Conservation (phyloP, 2,329 filamentous ascomycete genomes). For the Microdochium nivale region DNA sequence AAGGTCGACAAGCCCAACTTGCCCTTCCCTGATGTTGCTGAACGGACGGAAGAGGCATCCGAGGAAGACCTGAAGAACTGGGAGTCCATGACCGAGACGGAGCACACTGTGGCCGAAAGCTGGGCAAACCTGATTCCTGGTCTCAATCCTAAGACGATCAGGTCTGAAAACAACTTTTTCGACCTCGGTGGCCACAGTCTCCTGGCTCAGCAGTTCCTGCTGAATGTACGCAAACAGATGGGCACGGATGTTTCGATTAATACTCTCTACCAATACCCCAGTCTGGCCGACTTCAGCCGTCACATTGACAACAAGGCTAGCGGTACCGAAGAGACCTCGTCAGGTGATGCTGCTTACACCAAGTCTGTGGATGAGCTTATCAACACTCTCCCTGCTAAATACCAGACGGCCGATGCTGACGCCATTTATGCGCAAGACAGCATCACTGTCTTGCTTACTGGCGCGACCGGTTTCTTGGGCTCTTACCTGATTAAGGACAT, state of each 20-base stretch:
- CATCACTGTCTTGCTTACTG: slow-evolving; percentile 70
- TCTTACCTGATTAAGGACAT: slow-evolving; percentile 72
- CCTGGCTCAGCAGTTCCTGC: slow-evolving; percentile 71
- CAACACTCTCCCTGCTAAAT: slow-evolving; percentile 27
- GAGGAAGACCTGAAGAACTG: slow-evolving; percentile 32
- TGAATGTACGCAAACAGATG: slow-evolving; percentile 45
- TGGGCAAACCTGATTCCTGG: slow-evolving; percentile 66
- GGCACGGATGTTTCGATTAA: slow-evolving; percentile 55
- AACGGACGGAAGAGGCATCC: slow-evolving; percentile 42
- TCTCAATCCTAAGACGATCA: slow-evolving; percentile 59
- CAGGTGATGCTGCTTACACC: slow-evolving; percentile 35
- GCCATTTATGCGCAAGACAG: slow-evolving; percentile 5
- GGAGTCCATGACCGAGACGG: slow-evolving; percentile 42
- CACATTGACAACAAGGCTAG: slow-evolving; percentile 36
- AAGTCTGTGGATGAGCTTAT: slow-evolving; percentile 38
- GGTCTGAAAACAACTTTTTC: slow-evolving; percentile 58
- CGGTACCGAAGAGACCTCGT: neutral
- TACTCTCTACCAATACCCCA: slow-evolving; percentile 58
- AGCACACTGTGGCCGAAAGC: slow-evolving; percentile 58
- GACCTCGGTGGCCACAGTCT: slow-evolving; percentile 76
- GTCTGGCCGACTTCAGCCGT: slow-evolving; percentile 33
- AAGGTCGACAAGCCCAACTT: slow-evolving; percentile 75
- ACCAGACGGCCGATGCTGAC: slow-evolving; percentile 18
- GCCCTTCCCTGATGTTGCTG: slow-evolving; percentile 70
- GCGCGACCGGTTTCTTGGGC: slow-evolving; percentile 84